Percentiles rank a stretch among this genome's conserved stretches.
Evolutionary conservation across 2,329 filamentous ascomycete genomes (phyloP).

Genomic region (Thielaviopsis ethacetica): DNA sequence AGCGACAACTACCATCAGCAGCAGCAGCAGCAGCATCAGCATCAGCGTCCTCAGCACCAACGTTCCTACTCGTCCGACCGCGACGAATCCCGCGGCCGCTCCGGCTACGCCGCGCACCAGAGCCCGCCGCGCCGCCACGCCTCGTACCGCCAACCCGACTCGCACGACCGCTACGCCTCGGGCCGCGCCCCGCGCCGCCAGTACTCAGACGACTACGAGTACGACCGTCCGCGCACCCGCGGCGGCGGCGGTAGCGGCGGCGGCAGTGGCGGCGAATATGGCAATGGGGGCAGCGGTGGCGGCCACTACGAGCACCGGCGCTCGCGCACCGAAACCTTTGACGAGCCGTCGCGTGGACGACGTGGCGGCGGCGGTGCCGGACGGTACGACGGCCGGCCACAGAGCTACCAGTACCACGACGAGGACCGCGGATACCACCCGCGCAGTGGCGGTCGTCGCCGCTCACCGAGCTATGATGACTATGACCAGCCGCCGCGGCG

Average conservation of each 20-base stretch:
- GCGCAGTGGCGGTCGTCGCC: not conserved
- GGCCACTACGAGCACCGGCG: conserved; percentile 2
- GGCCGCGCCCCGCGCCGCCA: not conserved
- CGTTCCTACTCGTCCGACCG: not conserved
- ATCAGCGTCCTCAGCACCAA: not conserved
- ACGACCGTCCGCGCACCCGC: not conserved
- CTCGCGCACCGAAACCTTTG: conserved; percentile 3
- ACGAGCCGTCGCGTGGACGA: conserved; percentile 9
- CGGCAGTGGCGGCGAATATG: no score
- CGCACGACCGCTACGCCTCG: no score
- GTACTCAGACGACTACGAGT: not conserved
- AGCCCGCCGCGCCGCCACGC: no score
- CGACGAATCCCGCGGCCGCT: no score
- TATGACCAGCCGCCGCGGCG: not conserved
- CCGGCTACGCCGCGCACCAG: no score
- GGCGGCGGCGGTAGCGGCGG: not conserved
- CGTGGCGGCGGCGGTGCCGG: not conserved
- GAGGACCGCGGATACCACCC: conserved; percentile 3
- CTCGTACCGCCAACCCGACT: no score
- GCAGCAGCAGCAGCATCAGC: not conserved
- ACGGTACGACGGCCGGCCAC: not conserved
- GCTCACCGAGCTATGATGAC: conserved; percentile 7
- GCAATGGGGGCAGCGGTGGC: no score
- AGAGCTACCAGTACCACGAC: conserved; percentile 3
- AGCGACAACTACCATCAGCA: not conserved